phyloP scores from a whole-genome alignment of 108 stramenopile species.

The Pseudonitzschia multiseries region DNA sequence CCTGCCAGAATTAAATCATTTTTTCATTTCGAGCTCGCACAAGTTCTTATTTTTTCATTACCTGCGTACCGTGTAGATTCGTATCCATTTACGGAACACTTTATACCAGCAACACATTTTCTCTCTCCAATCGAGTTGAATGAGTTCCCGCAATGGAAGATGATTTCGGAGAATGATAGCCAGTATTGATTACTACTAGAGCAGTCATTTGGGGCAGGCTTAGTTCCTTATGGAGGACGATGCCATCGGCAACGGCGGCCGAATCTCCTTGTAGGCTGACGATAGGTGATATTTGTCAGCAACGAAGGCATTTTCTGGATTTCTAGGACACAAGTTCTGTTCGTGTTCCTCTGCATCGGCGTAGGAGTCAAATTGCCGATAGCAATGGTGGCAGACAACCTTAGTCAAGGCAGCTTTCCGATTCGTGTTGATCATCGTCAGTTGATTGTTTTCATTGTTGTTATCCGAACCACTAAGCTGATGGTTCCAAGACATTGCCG shows the following conservation, averaged over 20 bases:
- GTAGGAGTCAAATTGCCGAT: constrained; percentile 37
- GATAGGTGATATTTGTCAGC: constrained; percentile 49
- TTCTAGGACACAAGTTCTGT: constrained; percentile 40
- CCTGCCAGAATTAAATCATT: too few species aligned
- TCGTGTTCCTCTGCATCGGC: constrained; percentile 45
- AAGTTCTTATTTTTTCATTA: too few species aligned
- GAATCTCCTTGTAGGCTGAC: constrained; percentile 52
- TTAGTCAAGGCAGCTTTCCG: constrained; percentile 24
- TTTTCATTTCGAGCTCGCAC: too few species aligned
- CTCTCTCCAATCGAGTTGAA: too few species aligned
- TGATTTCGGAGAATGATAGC: too few species aligned
- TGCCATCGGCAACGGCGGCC: constrained; percentile 40
- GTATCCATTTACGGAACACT: too few species aligned
- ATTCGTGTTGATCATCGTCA: constrained; percentile 19
- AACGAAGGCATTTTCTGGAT: constrained; percentile 34
- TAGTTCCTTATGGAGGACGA: neutral
- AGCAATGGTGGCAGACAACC: constrained; percentile 54
- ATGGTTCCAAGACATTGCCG: neutral
- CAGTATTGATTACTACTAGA: too few species aligned
- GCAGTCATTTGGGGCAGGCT: too few species aligned
- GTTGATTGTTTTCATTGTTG: neutral
- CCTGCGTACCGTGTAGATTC: too few species aligned
- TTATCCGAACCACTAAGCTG: neutral
- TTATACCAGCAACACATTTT: too few species aligned
- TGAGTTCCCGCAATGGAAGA: too few species aligned